Percentiles rank a stretch among this genome's conserved stretches.
phyloP scores from a whole-genome alignment of 2,329 filamentous ascomycete species.

The Pseudovirgaria hyperparasitica region DNA sequence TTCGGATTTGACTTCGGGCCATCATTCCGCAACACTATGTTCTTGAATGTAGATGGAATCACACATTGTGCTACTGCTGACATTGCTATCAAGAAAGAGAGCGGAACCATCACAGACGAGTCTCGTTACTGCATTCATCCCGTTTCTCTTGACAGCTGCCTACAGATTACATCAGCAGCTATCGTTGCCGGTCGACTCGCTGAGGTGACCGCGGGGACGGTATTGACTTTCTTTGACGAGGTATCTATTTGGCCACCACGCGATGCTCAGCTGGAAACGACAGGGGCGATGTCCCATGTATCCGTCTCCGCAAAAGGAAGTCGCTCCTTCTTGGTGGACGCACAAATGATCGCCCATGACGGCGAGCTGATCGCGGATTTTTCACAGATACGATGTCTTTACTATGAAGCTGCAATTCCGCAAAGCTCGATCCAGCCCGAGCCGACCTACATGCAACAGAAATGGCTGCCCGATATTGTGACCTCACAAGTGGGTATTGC shows the following conservation, averaged over 20 bases:
- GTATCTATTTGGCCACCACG: slow-evolving; percentile 1
- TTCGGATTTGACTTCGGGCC: slow-evolving; percentile 12
- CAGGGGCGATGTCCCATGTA: too few relatives aligned
- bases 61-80: slow-evolving; percentile 6
- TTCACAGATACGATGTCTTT: too few relatives aligned
- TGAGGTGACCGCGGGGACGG: slow-evolving; percentile 1
- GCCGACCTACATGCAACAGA: too few relatives aligned
- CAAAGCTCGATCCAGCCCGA: too few relatives aligned
- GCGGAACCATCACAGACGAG: slow-evolving; percentile 8
- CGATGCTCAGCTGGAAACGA: neutral
- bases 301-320: too few relatives aligned
- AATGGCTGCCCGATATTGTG: too few relatives aligned
- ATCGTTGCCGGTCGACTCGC: slow-evolving; percentile 1
- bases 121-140: slow-evolving; percentile 22
- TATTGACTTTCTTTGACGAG: slow-evolving; percentile 1
- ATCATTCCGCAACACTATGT: slow-evolving; percentile 9
- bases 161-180: slow-evolving; percentile 12
- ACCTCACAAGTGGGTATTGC: too few relatives aligned
- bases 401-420: too few relatives aligned
- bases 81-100: slow-evolving; percentile 6
- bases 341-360: too few relatives aligned
- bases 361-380: too few relatives aligned
- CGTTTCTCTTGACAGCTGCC: slow-evolving; percentile 15
- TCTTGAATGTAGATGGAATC: slow-evolving; percentile 4
- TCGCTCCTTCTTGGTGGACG: too few relatives aligned